Base-by-base conservation (phyloP, 306 rosid genomes). In the Lathyrus tuberosus region DNA sequence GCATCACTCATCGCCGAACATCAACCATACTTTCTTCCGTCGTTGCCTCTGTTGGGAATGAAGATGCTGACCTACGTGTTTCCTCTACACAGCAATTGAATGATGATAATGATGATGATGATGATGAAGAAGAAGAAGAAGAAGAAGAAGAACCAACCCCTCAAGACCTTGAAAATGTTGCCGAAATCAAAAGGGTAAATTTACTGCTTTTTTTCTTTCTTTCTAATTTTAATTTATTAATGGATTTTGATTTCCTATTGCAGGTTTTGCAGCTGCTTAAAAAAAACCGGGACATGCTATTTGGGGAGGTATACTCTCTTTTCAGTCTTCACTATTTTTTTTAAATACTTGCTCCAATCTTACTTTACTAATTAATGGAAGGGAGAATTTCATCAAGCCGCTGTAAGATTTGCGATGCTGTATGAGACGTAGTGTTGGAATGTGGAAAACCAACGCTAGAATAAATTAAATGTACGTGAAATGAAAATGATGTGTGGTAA, bases 231-330 rank as follows among this genome's bases (percentile, higher is more conserved):
- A 20, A 3, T 33, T 57, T 72, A 8, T 15, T 35, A 13, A 59
- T 64, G 48, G 4, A 20, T 72, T 52, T 33, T 51, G 24, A 68
- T 18, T 38, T 13, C 35, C 28, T 35, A 10, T 38, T 68, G 10
- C 77, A 93, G 98, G 94, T 87, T 66, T 76, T 94, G 85, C 89
- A 84, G 83, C 98, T 88, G 76, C 97, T 94, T 33, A 76, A 48
- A 71, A 90, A 81, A 70, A 94, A 90, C 76, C 78, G 98, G 82
- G 97, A 94, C 81, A 90, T 94, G 98, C 37, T 90, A 57, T 94
- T 94, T 40, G 85, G 86, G 2, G 98, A 94, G 98, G 98, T 90
- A 74, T 16, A 5, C 58, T 38, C 22, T 73, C 26, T 69, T 33
- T 33, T 33, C 38, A 33, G 38, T 33, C 6, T 33, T 33, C 38